A percentile compares a stretch with the other conserved stretches of the same genome.
phyloP scores from a whole-genome alignment of 106 monocot genomes.

The Acorus gramineus region DNA sequence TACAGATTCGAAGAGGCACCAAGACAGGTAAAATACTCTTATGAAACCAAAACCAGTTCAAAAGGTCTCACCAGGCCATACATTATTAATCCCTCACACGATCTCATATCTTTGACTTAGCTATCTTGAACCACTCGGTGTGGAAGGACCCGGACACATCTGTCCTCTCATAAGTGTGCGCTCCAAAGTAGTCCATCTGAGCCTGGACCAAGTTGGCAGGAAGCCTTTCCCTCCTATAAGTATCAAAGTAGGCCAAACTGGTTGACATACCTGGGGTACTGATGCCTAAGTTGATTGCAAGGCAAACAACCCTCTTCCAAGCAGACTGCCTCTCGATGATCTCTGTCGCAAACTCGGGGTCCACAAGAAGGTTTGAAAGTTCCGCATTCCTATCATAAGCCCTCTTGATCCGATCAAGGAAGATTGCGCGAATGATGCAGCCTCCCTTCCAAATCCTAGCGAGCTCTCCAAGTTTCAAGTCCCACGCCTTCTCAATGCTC shows the following conservation, averaged over 20 bases:
- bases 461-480: slow-evolving; percentile 37
- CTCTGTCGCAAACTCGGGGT: slow-evolving; percentile 49
- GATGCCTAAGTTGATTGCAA: slow-evolving; percentile 37
- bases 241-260: slow-evolving; percentile 48
- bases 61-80: too few species aligned
- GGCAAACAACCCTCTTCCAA: slow-evolving; percentile 39
- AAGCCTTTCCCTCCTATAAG: slow-evolving; percentile 44
- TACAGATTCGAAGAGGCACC: too few species aligned
- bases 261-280: slow-evolving; percentile 45
- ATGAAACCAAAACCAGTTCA: too few species aligned
- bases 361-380: slow-evolving; percentile 36
- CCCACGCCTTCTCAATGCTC: slow-evolving; percentile 44
- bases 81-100: too few species aligned
- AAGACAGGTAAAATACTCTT: too few species aligned
- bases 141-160: slow-evolving; percentile 43
- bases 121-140: slow-evolving; percentile 56
- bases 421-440: slow-evolving; percentile 46
- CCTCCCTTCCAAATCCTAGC: slow-evolving; percentile 55
- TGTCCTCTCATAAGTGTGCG: slow-evolving; percentile 39
- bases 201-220: slow-evolving; percentile 51
- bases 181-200: slow-evolving; percentile 53
- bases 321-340: slow-evolving; percentile 37
- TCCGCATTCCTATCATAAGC: slow-evolving; percentile 41
- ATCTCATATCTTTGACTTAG: slow-evolving; percentile 29
- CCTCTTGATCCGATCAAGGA: slow-evolving; percentile 46